Evolutionary conservation across 1,284 basidiomycete species (phyloP).

Genomic region (Taiwanofungus camphoratus): DNA sequence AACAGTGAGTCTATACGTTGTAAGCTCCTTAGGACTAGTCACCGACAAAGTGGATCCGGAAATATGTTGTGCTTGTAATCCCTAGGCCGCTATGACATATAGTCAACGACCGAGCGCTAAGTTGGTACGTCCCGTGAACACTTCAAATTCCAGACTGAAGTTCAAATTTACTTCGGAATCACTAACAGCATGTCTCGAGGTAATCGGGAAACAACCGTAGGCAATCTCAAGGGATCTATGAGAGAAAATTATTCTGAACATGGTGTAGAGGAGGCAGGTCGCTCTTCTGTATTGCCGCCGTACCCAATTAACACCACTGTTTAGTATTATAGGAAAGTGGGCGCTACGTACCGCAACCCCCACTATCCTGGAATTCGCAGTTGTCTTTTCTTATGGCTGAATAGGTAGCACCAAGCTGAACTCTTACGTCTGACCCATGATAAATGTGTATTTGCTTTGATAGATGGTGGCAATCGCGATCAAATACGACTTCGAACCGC

Average conservation of each 20-base stretch:
- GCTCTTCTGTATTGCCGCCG: no score
- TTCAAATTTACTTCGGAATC: neutral
- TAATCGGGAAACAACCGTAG: conserved; percentile 34
- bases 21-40: no score
- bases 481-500: conserved; percentile 14
- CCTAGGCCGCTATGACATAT: no score
- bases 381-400: conserved; percentile 49
- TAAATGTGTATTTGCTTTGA: neutral
- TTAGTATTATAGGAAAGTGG: conserved; percentile 48
- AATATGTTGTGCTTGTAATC: neutral
- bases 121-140: neutral
- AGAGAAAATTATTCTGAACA: conserved; percentile 60
- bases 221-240: conserved; percentile 60
- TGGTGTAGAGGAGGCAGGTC: conserved; percentile 58
- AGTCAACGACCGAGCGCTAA: no score
- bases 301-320: neutral
- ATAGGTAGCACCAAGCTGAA: conserved; percentile 38
- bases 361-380: conserved; percentile 64
- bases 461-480: conserved; percentile 36
- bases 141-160: neutral
- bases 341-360: conserved; percentile 64
- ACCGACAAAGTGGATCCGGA: no score
- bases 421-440: neutral
- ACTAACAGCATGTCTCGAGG: conserved; percentile 28
- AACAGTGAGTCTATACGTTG: no score